These are phyloP conservation scores for Nicotiana otophora DNA, from an alignment of 257 asterid species.

Conservation along the genomic window DNA sequence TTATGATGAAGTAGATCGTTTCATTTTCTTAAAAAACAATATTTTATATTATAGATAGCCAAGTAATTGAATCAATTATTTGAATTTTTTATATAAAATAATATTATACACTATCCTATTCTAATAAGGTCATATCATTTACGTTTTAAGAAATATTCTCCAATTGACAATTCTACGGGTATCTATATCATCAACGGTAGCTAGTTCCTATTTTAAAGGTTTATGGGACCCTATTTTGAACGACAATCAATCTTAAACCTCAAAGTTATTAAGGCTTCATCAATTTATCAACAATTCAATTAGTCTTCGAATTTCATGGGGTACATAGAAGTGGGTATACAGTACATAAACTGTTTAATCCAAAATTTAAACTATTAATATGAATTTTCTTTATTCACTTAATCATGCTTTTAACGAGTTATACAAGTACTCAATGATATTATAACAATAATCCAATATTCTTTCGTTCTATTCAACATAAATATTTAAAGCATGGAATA, in stretches of 20 bases:
- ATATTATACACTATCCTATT: neutral
- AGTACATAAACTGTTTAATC: neutral
- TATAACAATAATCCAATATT: neutral
- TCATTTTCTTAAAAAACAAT: no score
- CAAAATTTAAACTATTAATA: neutral
- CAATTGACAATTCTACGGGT: neutral
- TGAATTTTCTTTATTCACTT: neutral
- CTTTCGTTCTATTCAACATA: neutral
- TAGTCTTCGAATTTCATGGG: neutral
- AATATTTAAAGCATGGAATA: neutral
- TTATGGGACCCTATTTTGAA: no score
- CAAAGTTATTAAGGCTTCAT: no score
- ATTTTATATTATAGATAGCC: no score
- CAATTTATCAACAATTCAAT: neutral
- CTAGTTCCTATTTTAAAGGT: neutral
- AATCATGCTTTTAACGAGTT: neutral
- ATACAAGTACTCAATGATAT: neutral
- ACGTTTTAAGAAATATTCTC: neutral
- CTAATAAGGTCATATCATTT: neutral
- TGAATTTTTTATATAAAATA: no score
- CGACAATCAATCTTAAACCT: neutral
- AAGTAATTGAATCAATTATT: no score
- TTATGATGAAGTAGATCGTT: no score
- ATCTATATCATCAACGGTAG: neutral
- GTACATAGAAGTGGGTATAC: neutral